Percentiles rank a stretch among this genome's conserved stretches.
Conservation (phyloP, 1,284 basidiomycete species). For the Abortiporus biennis region DNA sequence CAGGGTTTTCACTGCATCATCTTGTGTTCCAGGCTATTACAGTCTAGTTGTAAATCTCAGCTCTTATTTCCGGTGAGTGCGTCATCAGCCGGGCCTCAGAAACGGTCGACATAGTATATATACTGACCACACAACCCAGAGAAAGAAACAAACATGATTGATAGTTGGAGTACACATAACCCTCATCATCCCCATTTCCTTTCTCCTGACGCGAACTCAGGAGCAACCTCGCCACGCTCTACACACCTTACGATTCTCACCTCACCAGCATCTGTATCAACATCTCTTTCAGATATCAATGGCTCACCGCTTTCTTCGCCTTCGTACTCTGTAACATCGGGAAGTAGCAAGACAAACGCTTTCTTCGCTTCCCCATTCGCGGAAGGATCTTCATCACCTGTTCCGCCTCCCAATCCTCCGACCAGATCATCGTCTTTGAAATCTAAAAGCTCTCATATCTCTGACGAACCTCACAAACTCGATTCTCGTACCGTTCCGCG, state of each 20-base stretch:
- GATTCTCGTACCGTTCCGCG: slow-evolving; percentile 16
- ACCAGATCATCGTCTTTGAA: slow-evolving; percentile 15
- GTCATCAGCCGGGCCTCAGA: too few species aligned
- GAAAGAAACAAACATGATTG: slow-evolving; percentile 23
- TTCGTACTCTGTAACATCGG: slow-evolving; percentile 14
- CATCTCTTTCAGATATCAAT: slow-evolving; percentile 13
- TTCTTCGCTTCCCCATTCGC: slow-evolving; percentile 27
- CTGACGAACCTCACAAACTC: slow-evolving; percentile 16
- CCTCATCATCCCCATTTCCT: slow-evolving; percentile 11
- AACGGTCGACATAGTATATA: too few species aligned
- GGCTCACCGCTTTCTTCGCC: slow-evolving; percentile 17
- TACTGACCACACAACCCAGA: too few species aligned
- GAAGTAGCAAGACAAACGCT: slow-evolving; percentile 25
- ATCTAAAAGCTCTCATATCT: slow-evolving; percentile 12
- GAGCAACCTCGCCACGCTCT: slow-evolving; percentile 18
- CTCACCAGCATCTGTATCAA: slow-evolving; percentile 20
- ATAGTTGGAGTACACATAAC: slow-evolving; percentile 19
- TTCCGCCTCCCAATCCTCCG: slow-evolving; percentile 22
- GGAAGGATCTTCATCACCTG: slow-evolving; percentile 14
- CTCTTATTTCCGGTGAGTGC: too few species aligned
- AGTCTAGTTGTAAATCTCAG: too few species aligned
- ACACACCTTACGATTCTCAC: slow-evolving; percentile 24
- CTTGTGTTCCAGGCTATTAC: too few species aligned
- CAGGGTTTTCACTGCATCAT: too few species aligned
- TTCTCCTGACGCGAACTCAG: slow-evolving; percentile 19